A percentile compares a stretch with the other conserved stretches of the same genome.
Conservation (phyloP, 176 grass and related monocot species). For the Microstegium vimineum region DNA sequence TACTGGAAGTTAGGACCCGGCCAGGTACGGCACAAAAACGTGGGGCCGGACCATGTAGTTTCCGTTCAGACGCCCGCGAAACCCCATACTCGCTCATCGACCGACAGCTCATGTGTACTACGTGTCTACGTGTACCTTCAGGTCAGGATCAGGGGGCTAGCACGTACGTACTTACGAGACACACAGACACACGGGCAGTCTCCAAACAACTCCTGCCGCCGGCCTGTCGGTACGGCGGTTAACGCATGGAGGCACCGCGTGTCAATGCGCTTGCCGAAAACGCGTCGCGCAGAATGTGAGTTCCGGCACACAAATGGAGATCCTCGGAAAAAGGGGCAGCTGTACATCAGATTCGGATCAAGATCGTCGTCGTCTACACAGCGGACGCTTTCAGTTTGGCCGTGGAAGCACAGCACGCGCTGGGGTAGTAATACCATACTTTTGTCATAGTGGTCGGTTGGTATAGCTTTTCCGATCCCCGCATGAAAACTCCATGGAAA, state of each 20-base stretch:
- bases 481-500: neutral
- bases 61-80: neutral
- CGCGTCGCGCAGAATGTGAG: neutral
- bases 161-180: neutral
- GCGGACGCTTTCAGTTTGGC: neutral
- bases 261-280: neutral
- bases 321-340: too few species aligned
- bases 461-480: neutral
- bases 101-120: neutral
- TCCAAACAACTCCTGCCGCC: neutral
- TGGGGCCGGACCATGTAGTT: neutral
- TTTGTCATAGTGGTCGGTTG: conserved; percentile 2
- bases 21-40: neutral
- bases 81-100: neutral
- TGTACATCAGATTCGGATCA: too few species aligned
- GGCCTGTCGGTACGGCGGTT: neutral
- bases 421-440: neutral
- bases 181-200: neutral
- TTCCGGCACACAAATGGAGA: neutral
- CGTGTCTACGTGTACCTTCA: too few species aligned
- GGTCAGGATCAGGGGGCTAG: too few species aligned
- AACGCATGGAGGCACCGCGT: neutral
- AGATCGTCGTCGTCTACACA: neutral
- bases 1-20: neutral
- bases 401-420: neutral